A percentile compares a stretch with the other conserved stretches of the same genome.
Evolutionary conservation across 1,139 yeast species (phyloP).

Genomic region (Pichia sp.): DNA sequence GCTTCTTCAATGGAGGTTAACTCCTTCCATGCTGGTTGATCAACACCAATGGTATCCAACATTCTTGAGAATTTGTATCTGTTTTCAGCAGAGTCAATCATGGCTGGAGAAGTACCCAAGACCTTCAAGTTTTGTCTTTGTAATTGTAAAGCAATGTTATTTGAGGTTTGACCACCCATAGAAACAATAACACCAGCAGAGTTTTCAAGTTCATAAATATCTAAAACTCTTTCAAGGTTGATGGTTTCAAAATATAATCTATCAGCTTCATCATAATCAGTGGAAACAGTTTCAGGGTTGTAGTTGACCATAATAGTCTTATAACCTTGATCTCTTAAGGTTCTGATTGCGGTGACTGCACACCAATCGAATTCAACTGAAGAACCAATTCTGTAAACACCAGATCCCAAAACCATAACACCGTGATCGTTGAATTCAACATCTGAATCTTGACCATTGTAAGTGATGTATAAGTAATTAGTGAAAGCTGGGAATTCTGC

Average conservation of each 20-base stretch:
- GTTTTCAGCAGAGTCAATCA: slow-evolving; percentile 98
- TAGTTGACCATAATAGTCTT: slow-evolving; percentile 97
- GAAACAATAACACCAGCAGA: slow-evolving; percentile 91
- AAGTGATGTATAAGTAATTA: slow-evolving; percentile 90
- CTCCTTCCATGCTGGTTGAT: slow-evolving; percentile 99
- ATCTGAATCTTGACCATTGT: slow-evolving; percentile 89
- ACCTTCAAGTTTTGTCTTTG: slow-evolving; percentile 95
- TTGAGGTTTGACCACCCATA: slow-evolving; percentile 99
- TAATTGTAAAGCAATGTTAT: slow-evolving; percentile 89
- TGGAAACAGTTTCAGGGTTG: slow-evolving; percentile 97
- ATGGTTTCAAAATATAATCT: slow-evolving; percentile 94
- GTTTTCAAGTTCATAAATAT: slow-evolving; percentile 88
- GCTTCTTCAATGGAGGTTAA: slow-evolving; percentile 92
- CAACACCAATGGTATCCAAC: slow-evolving; percentile 95
- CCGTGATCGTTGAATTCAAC: slow-evolving; percentile 83
- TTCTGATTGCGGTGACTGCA: slow-evolving; percentile 95
- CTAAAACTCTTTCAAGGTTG: slow-evolving; percentile 89
- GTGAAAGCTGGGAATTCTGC: slow-evolving; percentile 98
- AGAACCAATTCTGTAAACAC: slow-evolving; percentile 98
- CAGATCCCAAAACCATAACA: slow-evolving; percentile 92
- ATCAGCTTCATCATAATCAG: slow-evolving; percentile 98
- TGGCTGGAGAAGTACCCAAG: slow-evolving; percentile 94
- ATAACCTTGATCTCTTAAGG: slow-evolving; percentile 77
- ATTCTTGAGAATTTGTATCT: slow-evolving; percentile 97
- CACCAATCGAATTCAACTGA: slow-evolving; percentile 99